These are phyloP conservation scores for Fraxinus floribunda DNA, from an alignment of 305 asterid genomes.

Conservation along the genomic window DNA sequence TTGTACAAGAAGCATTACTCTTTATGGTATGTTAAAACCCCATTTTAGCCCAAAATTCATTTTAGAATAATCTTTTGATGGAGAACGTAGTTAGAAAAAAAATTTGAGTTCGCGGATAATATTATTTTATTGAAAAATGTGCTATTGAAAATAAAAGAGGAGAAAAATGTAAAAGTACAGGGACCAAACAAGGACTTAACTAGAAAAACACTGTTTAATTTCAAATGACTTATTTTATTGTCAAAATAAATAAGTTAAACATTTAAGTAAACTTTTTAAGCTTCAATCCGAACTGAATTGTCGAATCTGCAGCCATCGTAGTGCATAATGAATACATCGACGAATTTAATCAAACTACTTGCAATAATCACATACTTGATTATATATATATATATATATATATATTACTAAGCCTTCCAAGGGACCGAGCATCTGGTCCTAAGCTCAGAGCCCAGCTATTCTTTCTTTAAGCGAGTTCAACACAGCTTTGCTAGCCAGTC, in stretches of 20 bases:
- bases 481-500: constrained; percentile 53
- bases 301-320: constrained; percentile 58
- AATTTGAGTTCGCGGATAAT: background rate
- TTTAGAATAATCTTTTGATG: background rate
- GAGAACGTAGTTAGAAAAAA: background rate
- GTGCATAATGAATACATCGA: constrained; percentile 82
- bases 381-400: too few species aligned
- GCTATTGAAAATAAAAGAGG: background rate
- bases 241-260: background rate
- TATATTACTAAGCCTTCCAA: background rate
- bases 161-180: background rate
- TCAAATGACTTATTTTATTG: background rate
- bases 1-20: too few species aligned
- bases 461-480: constrained; percentile 38
- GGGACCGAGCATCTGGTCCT: background rate
- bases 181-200: background rate
- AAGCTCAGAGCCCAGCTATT: background rate
- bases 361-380: background rate
- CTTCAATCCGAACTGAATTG: background rate
- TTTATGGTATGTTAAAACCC: too few species aligned
- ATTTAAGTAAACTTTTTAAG: too few species aligned
- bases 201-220: background rate
- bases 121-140: too few species aligned
- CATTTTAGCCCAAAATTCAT: too few species aligned
- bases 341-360: constrained; percentile 21